These are phyloP conservation scores for Diplodia mutila DNA, from an alignment of 2,329 filamentous ascomycete species.

Conservation along the genomic window DNA sequence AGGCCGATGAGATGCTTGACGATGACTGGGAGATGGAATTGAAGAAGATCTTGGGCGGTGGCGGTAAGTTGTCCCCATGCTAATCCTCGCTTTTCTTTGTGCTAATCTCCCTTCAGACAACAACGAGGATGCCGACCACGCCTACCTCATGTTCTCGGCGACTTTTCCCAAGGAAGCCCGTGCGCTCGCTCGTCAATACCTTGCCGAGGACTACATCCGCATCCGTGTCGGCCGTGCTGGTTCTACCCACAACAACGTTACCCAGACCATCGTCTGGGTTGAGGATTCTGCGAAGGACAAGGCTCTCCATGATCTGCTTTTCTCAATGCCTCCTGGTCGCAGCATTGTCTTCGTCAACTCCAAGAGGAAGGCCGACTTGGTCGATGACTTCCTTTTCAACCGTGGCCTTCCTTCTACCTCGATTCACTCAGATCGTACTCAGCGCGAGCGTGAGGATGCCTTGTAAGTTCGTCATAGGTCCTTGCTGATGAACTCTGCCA, in stretches of 20 bases:
- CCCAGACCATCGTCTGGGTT: conserved; percentile 71
- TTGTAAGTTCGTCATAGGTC: conserved; percentile 56
- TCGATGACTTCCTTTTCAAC: conserved; percentile 90
- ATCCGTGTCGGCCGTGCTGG: conserved; percentile 88
- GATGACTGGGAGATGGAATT: conserved; percentile 79
- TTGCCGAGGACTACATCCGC: conserved; percentile 74
- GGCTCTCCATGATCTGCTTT: conserved; percentile 72
- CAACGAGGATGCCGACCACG: conserved; percentile 73
- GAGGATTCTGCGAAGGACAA: conserved; percentile 70
- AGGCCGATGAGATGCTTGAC: conserved; percentile 90
- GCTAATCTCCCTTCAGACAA: conserved; percentile 53
- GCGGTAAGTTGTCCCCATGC: conserved; percentile 57
- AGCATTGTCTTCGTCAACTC: conserved; percentile 91
- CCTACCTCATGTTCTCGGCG: conserved; percentile 85
- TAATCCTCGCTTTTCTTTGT: conserved; percentile 28
- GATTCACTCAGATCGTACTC: conserved; percentile 84
- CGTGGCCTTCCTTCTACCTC: conserved; percentile 78
- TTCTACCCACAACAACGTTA: conserved; percentile 79
- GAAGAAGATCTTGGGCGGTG: conserved; percentile 74
- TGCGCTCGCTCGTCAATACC: conserved; percentile 74
- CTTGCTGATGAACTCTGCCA: conserved; percentile 17
- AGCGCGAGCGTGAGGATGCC: conserved; percentile 88
- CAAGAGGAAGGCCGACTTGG: conserved; percentile 74
- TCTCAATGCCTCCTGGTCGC: conserved; percentile 70
- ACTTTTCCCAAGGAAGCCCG: conserved; percentile 86